Evolutionary conservation across 345 rosid genomes (phyloP).

Genomic region (Mercurialis annua): DNA sequence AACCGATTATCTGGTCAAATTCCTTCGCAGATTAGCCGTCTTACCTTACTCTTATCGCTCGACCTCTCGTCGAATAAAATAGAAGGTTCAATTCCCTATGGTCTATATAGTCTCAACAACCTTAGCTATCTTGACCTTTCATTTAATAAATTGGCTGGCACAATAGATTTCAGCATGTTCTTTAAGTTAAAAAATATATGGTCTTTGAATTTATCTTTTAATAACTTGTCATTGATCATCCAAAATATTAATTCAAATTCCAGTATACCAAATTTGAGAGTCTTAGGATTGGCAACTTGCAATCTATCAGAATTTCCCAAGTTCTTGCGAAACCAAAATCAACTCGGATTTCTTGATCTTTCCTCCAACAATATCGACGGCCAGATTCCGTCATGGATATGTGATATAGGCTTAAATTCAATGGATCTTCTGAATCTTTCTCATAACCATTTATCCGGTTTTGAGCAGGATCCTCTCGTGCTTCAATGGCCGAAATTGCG

Average conservation of each 20-base stretch:
- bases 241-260: background rate
- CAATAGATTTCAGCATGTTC: background rate
- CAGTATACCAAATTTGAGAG: rapidly evolving
- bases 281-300: slow-evolving; percentile 16
- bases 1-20: background rate
- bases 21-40: background rate
- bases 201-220: background rate
- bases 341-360: slow-evolving; percentile 7
- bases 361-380: slow-evolving; percentile 20
- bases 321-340: slow-evolving; percentile 17
- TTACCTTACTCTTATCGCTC: background rate
- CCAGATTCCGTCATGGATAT: slow-evolving; percentile 26
- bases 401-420: background rate
- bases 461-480: background rate
- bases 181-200: background rate
- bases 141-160: slow-evolving; percentile 21
- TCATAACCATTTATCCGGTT: slow-evolving; percentile 15
- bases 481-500: background rate
- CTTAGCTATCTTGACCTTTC: background rate
- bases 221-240: slow-evolving; percentile 9
- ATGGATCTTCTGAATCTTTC: background rate
- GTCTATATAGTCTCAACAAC: background rate
- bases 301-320: slow-evolving; percentile 14
- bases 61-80: slow-evolving; percentile 9
- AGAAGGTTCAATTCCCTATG: too few species aligned